Base-by-base conservation (phyloP, 2,329 filamentous ascomycete genomes). In the Fusarium redolens region DNA sequence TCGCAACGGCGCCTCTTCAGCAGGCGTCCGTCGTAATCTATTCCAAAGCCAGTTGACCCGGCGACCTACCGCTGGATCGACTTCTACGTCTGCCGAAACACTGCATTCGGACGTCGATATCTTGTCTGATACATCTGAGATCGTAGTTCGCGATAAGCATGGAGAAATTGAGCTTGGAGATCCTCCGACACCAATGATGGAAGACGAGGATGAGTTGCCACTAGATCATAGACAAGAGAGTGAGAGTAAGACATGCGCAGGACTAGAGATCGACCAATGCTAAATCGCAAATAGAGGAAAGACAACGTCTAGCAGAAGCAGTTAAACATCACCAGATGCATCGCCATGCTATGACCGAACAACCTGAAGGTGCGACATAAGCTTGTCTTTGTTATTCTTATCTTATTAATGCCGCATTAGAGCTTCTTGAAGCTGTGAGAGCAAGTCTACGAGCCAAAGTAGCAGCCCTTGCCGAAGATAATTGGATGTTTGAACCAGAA, bases 401-500 rank as follows among this genome's bases (percentile, higher is more conserved):
- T 35, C 14, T 30, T 30, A 73, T 69, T 77, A 59, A 75, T 52
- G 61, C 28, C 28, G 28, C 75, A 54, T 28, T 66, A 91, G 93
- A 95, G 81, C 86, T 95, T 7, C 85, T 94, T 31, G 90, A 92
- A 71, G 87, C 90, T 28, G 88, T 95, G 52, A 89, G 90, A 71
- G 88, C 90, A 38, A 95, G 92, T 79, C 84, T 97, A 61, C 86
- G 90, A 74, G 89, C 89, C 65, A 94, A 94, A 79, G 92, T 95
- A 4, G 88, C 89, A 20, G 90, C 91, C 18, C 83, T 97, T 55
- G 88, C 93, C 28, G 93, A 96, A 56, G 95, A 97, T 78, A 93
- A 92, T 77, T 97, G 95, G 95, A 97, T 97, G 92, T 97, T 93
- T 82, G 93, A 95, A 80, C 85, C 89, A 4, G 92, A 94, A 75